Evolutionary conservation across 2,329 filamentous ascomycete genomes (phyloP).

Genomic region (Leptographium galeiforme): DNA sequence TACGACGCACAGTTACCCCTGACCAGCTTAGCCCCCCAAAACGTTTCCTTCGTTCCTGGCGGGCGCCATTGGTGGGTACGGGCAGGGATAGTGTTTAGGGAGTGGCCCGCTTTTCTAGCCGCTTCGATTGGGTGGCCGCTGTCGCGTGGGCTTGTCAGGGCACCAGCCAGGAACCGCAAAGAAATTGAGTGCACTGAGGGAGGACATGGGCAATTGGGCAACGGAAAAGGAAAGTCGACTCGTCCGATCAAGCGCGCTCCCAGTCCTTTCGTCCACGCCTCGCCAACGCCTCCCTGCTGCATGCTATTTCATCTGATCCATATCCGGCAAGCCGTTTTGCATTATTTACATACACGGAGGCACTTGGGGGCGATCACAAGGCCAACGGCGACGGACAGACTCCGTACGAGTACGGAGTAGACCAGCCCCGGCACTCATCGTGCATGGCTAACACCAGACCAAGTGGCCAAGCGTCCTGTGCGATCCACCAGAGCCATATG

Average conservation of each 20-base stretch:
- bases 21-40: slow-evolving; percentile 3
- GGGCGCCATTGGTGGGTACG: slow-evolving; percentile 4
- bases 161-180: not conserved
- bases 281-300: too few relatives aligned
- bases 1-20: not conserved
- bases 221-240: too few relatives aligned
- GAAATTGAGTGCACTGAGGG: not conserved
- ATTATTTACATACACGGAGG: too few relatives aligned
- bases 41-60: slow-evolving; percentile 7
- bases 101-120: not conserved
- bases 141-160: not conserved
- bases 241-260: too few relatives aligned
- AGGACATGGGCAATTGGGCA: not conserved
- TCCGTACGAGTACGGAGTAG: not conserved
- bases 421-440: not conserved
- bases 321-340: too few relatives aligned
- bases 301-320: too few relatives aligned
- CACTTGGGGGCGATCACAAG: too few relatives aligned
- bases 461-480: too few relatives aligned
- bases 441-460: not conserved
- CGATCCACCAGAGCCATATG: too few relatives aligned
- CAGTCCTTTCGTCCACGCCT: too few relatives aligned
- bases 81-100: slow-evolving; percentile 2
- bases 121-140: slow-evolving; percentile 2
- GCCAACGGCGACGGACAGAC: not conserved